A percentile compares a stretch with the other conserved stretches of the same genome.
Conservation (phyloP, 192 early-diverging fungal genomes). For the Coemansia reversa region DNA sequence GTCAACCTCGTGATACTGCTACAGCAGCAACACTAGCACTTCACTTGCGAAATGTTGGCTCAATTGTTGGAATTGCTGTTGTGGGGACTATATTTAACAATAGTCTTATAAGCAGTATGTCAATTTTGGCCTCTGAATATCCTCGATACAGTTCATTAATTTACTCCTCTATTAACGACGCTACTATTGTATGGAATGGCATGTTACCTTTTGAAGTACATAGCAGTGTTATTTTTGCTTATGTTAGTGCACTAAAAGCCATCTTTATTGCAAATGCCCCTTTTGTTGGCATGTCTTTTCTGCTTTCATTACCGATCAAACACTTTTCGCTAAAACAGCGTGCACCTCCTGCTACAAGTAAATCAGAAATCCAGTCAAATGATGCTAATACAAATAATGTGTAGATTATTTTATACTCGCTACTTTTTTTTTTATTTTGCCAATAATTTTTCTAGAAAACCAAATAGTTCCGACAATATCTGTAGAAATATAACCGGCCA, state of each 20-base stretch:
- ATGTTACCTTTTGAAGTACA: conserved; percentile 18
- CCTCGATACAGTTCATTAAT: conserved; percentile 18
- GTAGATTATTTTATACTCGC: neutral
- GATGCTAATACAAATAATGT: neutral
- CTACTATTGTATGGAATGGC: conserved; percentile 18
- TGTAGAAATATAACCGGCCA: no score
- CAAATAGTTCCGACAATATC: no score
- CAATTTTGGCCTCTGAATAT: conserved; percentile 9
- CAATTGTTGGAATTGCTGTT: conserved; percentile 31
- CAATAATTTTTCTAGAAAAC: no score
- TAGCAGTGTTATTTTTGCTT: conserved; percentile 14
- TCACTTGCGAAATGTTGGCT: conserved; percentile 27
- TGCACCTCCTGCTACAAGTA: neutral
- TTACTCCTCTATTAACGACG: conserved; percentile 16
- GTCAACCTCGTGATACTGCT: conserved; percentile 18
- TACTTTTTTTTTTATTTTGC: neutral
- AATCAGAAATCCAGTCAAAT: neutral
- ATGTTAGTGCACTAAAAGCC: conserved; percentile 20
- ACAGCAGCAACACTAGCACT: conserved; percentile 28
- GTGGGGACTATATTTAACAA: conserved; percentile 39
- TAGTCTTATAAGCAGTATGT: conserved; percentile 14
- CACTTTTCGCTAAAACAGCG: conserved; percentile 20
- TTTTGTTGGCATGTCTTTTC: conserved; percentile 27
- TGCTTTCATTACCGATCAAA: conserved; percentile 23
- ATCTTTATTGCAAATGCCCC: conserved; percentile 37